Evolutionary conservation across 768 basidiomycete genomes (phyloP), one percentile per base, ranked within the genome.

Genomic region (Udeniomyces megalosporus): DNA sequence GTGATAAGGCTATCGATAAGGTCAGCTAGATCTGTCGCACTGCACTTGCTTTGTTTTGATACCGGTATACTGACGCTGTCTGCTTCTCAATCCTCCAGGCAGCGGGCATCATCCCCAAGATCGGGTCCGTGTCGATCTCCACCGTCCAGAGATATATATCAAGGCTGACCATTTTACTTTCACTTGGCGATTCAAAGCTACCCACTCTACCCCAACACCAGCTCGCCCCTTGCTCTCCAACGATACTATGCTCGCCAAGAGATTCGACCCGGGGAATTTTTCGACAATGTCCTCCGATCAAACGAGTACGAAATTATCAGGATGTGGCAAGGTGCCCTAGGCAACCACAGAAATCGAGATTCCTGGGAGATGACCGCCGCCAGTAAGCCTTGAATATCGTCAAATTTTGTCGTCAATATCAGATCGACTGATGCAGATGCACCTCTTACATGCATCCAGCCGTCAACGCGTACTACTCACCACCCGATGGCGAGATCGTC

Each of bases 401-500:
- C 6, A 42, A 14, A 34, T 7, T 26, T 14, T 11, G 46, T 34
- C 22, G 35, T 38, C 1, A n/a, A 28, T 17, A n/a, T 24, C 28
- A 28, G 35, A 12, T 38, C 26, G 34, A 24, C 35, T 44, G n/a
- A 6, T 29, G 22, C 10, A 17, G 17, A 17, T 28, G 14, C 38
- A 34, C 12, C 17, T 28, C 29, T 22, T 26, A 22, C 6, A 15
- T 32, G 11, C 5, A 20, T 50, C 52, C 4, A 15, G 11, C 3
- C 44, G 86, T 92, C 64, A 87, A 91, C 70, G 90, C 90, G 1
- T 91, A 91, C 74, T 89, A 83, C 75, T 84, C 83, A 65, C 84
- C 89, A 34, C 84, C 87, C 11, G 82, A 84, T 1, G 91, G 90
- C 66, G 90, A 93, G 84, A 90, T 92, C 56, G 88, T 90, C 24